Evolutionary conservation across 2,329 filamentous ascomycete genomes (phyloP), one percentile per base, ranked within the genome.

Genomic region (Exutisphaerella laricina): DNA sequence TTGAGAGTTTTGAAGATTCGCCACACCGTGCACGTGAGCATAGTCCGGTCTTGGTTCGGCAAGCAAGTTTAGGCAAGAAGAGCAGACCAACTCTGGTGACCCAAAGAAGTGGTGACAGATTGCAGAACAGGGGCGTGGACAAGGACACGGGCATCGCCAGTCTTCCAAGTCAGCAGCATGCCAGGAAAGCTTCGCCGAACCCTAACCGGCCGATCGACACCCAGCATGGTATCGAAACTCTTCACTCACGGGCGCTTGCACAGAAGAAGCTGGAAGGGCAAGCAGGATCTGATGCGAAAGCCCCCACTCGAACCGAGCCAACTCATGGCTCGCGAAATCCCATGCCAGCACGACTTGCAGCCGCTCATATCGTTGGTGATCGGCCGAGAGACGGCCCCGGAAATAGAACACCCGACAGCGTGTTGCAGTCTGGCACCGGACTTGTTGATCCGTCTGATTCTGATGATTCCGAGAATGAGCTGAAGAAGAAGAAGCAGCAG

Each of bases 1-100:
- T 34, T 13, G 37, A 48, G 23, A 41, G 37, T 7, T 28, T 41
- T 29, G 33, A 20, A 18, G 38, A 39, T 4, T 20, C 41, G 9
- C 30, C 45, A 10, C 16, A 21, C 8, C 16, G 20, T 5, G 17
- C 17, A 13, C 40, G 29, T 16, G 20, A 37, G 16, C 29, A 49
- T 29, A 28, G 39, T 17, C 39, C 48, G 8, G 43, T 48, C 2
- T 28, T 71, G n/a, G 65, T 73, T 30, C 59, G 71, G 40, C 67
- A 73, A 51, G 71, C 71, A 7, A 74, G 71, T 56, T 48, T 73
- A 18, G 70, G 71, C 12, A 65, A 69, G 49, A 64, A 69, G 40
- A 68, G 65, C 12, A 71, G 67, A 49, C 70, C 71, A 4, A 70
- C 67, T 5, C 50, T 74, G 48, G 72, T 69, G 42, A 72, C 67